Percentiles rank a stretch among this genome's conserved stretches.
These are phyloP conservation scores for Rhizodiscina lignyota DNA, from an alignment of 495 filamentous ascomycete genomes.

Conservation along the genomic window DNA sequence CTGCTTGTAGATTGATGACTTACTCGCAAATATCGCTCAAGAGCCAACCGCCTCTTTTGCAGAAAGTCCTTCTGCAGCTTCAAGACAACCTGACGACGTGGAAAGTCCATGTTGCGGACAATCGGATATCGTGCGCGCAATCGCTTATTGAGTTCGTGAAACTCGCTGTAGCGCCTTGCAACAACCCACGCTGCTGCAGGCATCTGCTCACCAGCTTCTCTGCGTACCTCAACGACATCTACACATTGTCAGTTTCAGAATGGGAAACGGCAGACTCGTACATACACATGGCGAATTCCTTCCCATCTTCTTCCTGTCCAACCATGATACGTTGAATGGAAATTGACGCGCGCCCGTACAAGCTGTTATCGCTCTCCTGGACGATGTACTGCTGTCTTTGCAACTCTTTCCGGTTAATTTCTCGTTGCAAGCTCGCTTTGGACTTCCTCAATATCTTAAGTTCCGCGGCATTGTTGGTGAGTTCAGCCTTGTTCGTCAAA, in stretches of 20 bases:
- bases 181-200: conserved; percentile 28
- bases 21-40: conserved; percentile 70
- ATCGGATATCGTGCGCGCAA: conserved; percentile 69
- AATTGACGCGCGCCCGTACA: conserved; percentile 80
- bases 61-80: conserved; percentile 92
- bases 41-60: conserved; percentile 63
- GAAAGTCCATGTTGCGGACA: conserved; percentile 82
- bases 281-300: conserved; percentile 78
- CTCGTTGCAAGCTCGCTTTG: conserved; percentile 77
- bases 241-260: background rate
- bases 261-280: conserved; percentile 1
- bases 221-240: conserved; percentile 78
- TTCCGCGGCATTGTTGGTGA: conserved; percentile 92
- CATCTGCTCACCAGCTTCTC: conserved; percentile 57
- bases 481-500: conserved; percentile 79
- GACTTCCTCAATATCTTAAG: conserved; percentile 86
- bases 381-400: conserved; percentile 94
- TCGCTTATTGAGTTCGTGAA: conserved; percentile 85
- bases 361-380: conserved; percentile 93
- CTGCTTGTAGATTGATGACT: background rate
- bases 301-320: conserved; percentile 78
- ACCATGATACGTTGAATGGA: conserved; percentile 85
- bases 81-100: conserved; percentile 79
- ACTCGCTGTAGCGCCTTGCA: conserved; percentile 66
- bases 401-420: conserved; percentile 85